A percentile compares a stretch with the other conserved stretches of the same genome.
Conservation (phyloP, 305 asterid species). For the Fraxinus nigra region DNA sequence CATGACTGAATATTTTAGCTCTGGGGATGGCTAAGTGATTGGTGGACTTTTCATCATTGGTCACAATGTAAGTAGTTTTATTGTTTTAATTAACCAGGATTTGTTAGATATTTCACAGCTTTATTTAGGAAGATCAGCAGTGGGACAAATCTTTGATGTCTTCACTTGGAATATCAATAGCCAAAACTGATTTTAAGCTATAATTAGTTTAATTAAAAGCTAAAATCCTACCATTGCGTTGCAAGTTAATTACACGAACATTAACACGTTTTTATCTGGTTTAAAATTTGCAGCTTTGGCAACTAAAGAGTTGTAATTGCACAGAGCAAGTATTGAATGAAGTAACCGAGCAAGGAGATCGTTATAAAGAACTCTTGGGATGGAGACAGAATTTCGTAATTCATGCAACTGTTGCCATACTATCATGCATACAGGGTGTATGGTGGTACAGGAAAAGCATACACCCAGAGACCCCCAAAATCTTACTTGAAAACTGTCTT, state of each 20-base stretch:
- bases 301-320: no score
- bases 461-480: constrained; percentile 52
- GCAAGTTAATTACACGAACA: background rate
- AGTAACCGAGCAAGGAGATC: constrained; percentile 33
- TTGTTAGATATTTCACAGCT: background rate
- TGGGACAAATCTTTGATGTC: background rate
- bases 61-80: constrained; percentile 63
- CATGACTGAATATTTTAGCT: constrained; percentile 48
- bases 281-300: no score
- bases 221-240: background rate
- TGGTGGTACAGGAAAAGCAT: constrained; percentile 44
- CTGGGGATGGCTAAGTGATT: constrained; percentile 71
- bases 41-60: constrained; percentile 68
- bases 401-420: constrained; percentile 46
- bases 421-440: constrained; percentile 41
- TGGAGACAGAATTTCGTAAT: constrained; percentile 52
- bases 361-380: constrained; percentile 63
- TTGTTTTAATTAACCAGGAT: background rate
- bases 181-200: background rate
- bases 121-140: background rate
- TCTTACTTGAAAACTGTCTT: constrained; percentile 51
- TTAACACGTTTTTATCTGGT: background rate
- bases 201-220: background rate
- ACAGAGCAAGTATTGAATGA: no score
- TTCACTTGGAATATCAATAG: background rate